Percentiles rank a stretch among this genome's conserved stretches.
Evolutionary conservation across 192 early-diverging fungal genomes (phyloP).

Genomic region (Umbelopsis isabellina): DNA sequence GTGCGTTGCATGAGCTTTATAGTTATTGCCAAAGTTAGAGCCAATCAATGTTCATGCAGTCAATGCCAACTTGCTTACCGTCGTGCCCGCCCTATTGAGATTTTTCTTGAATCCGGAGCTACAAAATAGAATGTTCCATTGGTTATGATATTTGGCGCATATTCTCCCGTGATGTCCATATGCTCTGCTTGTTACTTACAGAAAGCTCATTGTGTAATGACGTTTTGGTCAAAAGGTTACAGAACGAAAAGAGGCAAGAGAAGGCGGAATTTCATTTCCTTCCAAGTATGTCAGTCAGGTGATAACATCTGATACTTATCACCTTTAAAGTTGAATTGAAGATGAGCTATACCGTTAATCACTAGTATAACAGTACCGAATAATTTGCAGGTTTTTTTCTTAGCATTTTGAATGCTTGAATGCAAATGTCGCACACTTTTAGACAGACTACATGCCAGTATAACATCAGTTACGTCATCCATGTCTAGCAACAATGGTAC

Average conservation of each 20-base stretch:
- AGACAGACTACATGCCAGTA: too few relatives aligned
- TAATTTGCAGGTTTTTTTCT: too few relatives aligned
- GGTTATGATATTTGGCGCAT: not conserved
- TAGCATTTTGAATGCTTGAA: too few relatives aligned
- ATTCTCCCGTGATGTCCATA: not conserved
- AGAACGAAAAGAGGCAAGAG: not conserved
- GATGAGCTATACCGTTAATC: too few relatives aligned
- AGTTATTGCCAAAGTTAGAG: not conserved
- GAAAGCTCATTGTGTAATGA: conserved; percentile 31
- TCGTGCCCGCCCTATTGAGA: conserved; percentile 74
- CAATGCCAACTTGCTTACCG: conserved; percentile 39
- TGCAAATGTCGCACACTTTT: too few relatives aligned
- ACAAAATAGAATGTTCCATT: not conserved
- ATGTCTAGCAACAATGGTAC: too few relatives aligned
- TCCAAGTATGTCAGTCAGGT: not conserved
- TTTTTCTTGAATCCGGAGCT: conserved; percentile 87
- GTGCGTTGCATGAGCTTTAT: conserved; percentile 69
- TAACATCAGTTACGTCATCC: too few relatives aligned
- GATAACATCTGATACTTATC: not conserved
- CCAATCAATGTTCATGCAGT: not conserved
- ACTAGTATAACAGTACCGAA: too few relatives aligned
- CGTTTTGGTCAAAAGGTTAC: not conserved
- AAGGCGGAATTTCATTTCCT: not conserved
- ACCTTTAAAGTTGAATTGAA: not conserved
- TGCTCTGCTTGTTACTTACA: conserved; percentile 25